Evolutionary conservation across 225 moss, liverwort and hornwort species (phyloP), one percentile per base, ranked within the genome.

Genomic region (Physcomitrellopsis africana): DNA sequence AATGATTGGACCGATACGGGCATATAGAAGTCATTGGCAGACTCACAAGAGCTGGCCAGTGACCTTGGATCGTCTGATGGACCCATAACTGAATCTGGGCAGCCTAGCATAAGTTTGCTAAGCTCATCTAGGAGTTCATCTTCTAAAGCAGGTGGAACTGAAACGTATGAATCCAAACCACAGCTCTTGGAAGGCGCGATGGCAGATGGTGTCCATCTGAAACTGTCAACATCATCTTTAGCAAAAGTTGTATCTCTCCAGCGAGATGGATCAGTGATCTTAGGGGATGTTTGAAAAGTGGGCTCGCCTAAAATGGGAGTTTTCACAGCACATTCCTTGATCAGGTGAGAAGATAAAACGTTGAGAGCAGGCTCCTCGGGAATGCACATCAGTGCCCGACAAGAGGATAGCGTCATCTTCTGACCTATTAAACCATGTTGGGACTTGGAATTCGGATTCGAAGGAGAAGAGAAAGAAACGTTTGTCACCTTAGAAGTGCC

Each of bases 61-160:
- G 51, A 77, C 24, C 11, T 63, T 46, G 66, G 76, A 41, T 23
- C 58, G 29, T 60, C 46, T 6, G 78, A 60, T 44, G 29, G 32
- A 54, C 65, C 51, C 44, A 54, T 61, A 54, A 29, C 61, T 32
- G 60, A 61, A 51, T 68, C 42, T n/a, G 70, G 61, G 11, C 56
- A 61, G 54, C 60, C 76, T 65, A 76, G 76, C 18, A 84, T 79
- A 49, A 87, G 87, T 73, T 87, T 87, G 1, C 45, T 52, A 6
- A 87, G 81, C 51, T 87, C 87, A 67, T 81, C 84, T 49, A 84
- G 42, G 52, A 87, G 79, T 63, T 87, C 87, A 70, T 87, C 84
- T 70, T 84, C 87, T 60, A 87, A 73, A 24, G 83, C 73, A 69
- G 76, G 73, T 41, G 79, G 73, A 55, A 84, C 56, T 62, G 81